A percentile compares a stretch with the other conserved stretches of the same genome.
Evolutionary conservation across 164 flowering plant species (phyloP).

Genomic region (Sextonia rubra): DNA sequence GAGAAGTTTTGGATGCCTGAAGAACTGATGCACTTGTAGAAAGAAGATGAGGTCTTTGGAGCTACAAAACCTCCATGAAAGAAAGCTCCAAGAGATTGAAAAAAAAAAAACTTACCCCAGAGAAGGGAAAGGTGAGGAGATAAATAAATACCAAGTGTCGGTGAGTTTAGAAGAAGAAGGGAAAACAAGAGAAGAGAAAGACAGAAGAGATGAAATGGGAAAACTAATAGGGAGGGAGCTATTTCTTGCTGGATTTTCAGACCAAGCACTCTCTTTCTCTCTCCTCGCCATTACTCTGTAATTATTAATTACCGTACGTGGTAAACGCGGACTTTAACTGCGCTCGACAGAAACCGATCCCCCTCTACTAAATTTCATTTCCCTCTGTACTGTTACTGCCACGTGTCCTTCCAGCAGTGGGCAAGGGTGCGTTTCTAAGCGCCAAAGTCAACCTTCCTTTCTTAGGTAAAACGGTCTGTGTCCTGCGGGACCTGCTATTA

Average conservation of each 20-base stretch:
- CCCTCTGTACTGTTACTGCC: neutral
- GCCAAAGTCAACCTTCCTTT: conserved; percentile 21
- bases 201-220: neutral
- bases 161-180: conserved; percentile 20
- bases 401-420: conserved; percentile 17
- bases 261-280: neutral
- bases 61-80: conserved; percentile 14
- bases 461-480: neutral
- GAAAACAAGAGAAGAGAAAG: neutral
- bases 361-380: conserved; percentile 15
- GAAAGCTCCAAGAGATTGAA: neutral
- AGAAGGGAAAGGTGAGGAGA: neutral
- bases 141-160: conserved; percentile 15
- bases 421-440: conserved; percentile 6
- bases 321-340: conserved; percentile 29
- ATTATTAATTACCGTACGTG: conserved; percentile 22
- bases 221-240: neutral
- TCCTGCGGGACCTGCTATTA: neutral
- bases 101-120: neutral
- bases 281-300: conserved; percentile 14
- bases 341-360: conserved; percentile 29
- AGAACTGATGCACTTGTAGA: neutral
- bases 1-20: neutral
- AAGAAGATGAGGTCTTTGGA: neutral
- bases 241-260: neutral